Conservation (phyloP, 345 rosid species). For the Eucalyptus brandiana region DNA sequence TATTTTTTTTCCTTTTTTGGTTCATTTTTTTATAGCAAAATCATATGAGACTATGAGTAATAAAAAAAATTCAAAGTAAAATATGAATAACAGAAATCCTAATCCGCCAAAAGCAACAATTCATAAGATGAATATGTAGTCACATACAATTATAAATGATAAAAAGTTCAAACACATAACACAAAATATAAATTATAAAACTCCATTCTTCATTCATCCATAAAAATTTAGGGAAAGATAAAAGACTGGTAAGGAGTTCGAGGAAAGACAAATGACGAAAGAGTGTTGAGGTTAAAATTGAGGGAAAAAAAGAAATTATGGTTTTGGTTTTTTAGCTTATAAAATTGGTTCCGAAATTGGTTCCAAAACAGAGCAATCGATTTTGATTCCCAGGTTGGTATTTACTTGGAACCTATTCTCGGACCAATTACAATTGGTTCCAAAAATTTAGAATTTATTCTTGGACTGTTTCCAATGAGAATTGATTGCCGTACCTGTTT, state of each 20-base stretch:
- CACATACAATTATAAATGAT: too few relatives aligned
- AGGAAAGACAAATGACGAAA: not conserved
- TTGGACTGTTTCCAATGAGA: rapidly evolving
- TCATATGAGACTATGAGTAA: too few relatives aligned
- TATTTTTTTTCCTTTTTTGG: too few relatives aligned
- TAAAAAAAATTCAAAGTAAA: too few relatives aligned
- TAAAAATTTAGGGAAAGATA: not conserved
- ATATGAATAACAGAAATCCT: too few relatives aligned
- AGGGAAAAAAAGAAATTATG: not conserved
- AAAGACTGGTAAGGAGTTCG: not conserved
- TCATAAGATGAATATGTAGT: too few relatives aligned
- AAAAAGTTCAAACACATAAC: not conserved
- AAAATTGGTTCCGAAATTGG: too few relatives aligned
- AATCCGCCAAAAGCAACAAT: too few relatives aligned
- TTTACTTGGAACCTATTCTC: too few relatives aligned
- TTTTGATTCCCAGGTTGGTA: rapidly evolving
- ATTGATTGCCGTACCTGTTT: rapidly evolving
- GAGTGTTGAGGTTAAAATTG: not conserved
- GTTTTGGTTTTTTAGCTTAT: too few relatives aligned
- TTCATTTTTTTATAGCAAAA: not conserved
- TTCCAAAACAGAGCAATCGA: rapidly evolving
- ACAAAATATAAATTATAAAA: too few relatives aligned
- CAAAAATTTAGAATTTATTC: too few relatives aligned
- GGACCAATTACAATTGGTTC: rapidly evolving
- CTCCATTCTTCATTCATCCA: not conserved